Base-by-base conservation (phyloP, 1,284 basidiomycete genomes). In the Bjerkandera adusta region DNA sequence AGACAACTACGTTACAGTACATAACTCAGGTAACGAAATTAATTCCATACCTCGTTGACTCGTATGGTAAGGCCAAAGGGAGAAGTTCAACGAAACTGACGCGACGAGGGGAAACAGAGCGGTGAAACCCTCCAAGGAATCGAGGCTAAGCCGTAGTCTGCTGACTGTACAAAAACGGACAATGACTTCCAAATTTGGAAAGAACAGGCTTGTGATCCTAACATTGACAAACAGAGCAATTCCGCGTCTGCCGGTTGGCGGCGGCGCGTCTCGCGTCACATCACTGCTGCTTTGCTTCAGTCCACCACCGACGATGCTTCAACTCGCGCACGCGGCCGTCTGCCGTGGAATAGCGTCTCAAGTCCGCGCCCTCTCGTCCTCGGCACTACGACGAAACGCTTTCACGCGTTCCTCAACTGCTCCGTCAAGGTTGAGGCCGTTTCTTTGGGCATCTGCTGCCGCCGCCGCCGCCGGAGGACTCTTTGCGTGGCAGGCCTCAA, bases 391-490 rank as follows among this genome's bases (percentile, higher is more conserved):
- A 15, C 40, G 46, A n/a, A 26, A 16, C 21, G 32, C 38, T 30
- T 18, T 32, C 32, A 36, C 46, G 34, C 20, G 27, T 15, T 24
- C 25, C 43, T 32, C 44, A 45, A 15, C 34, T 12, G 6, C 22
- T 10, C 11, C 25, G 15, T 43, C 30, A 3, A 49, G 24, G 25
- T 20, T 41, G 51, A 45, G 52, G 26, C 62, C 57, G 8, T 48
- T 63, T 41, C 36, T 70, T 11, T 69, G 60, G 50, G 67, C 68
- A 13, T 55, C 64, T 33, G 60, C 59, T 20, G 57, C 72, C n/a
- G 60, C 66, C n/a, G 41, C 67, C 12, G 58, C 71, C 1, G n/a
- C n/a, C n/a, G n/a, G n/a, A n/a, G 60, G 59, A 12, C 59, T 62
- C 0, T 52, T 67, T 36, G 60, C 58, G 1, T 45, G 66, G 24